Conservation (phyloP, 768 basidiomycete species). For the Termitomyces sp. region DNA sequence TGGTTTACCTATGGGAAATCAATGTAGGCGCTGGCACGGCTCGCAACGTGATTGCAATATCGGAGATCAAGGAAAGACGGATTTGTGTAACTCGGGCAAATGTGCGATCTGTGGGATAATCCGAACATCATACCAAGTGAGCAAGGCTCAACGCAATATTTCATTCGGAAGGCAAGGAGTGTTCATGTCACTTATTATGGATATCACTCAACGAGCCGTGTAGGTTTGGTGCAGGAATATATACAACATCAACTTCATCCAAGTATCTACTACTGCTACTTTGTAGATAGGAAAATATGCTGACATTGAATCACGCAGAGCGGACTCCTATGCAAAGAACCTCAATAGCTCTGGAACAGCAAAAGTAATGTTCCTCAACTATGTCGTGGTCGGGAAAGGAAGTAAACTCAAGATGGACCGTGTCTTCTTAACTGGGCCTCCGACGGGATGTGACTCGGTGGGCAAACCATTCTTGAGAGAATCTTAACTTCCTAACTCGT, state of each 20-base stretch:
- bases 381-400: conserved; percentile 66
- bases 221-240: conserved; percentile 67
- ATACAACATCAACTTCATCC: conserved; percentile 72
- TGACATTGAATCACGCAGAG: conserved; percentile 25
- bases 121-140: conserved; percentile 56
- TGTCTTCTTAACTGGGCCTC: conserved; percentile 47
- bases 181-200: not conserved
- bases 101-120: conserved; percentile 64
- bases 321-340: conserved; percentile 66
- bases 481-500: not conserved
- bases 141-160: conserved; percentile 61
- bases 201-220: not conserved
- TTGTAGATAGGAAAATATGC: too few relatives aligned
- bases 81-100: conserved; percentile 44
- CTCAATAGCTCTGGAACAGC: conserved; percentile 47
- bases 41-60: conserved; percentile 58
- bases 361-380: conserved; percentile 57
- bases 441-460: conserved; percentile 64
- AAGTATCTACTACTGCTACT: conserved; percentile 30
- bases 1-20: conserved; percentile 50
- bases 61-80: conserved; percentile 53
- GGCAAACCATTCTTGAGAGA: not conserved
- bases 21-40: conserved; percentile 75
- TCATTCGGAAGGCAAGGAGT: conserved; percentile 56
- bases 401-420: conserved; percentile 61